phyloP scores from a whole-genome alignment of 257 asterid genomes.

The Cordia subcordata region DNA sequence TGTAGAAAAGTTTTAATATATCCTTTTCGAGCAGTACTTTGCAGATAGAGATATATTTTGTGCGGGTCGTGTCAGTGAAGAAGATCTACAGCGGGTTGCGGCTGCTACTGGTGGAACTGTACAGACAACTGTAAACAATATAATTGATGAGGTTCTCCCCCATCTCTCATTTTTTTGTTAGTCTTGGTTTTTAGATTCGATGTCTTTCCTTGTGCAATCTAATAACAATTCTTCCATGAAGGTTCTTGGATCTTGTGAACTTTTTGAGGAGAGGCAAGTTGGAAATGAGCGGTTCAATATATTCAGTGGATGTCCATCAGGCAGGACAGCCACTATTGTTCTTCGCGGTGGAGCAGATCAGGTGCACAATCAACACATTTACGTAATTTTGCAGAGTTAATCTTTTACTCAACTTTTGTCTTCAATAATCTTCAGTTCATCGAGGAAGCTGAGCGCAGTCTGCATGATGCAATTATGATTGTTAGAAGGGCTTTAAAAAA shows the following conservation, averaged over 20 bases:
- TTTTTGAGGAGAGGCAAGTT: conserved; percentile 90
- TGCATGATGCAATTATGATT: conserved; percentile 77
- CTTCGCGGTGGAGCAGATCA: conserved; percentile 99
- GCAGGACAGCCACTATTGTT: conserved; percentile 86
- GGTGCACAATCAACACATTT: conserved; percentile 32
- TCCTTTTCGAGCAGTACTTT: conserved; percentile 56
- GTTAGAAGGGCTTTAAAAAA: conserved; percentile 85
- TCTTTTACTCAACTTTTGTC: conserved; percentile 18
- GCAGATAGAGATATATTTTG: conserved; percentile 94
- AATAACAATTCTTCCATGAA: conserved; percentile 9
- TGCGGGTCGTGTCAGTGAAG: conserved; percentile 94
- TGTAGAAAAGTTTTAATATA: not conserved
- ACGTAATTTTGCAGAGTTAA: not conserved
- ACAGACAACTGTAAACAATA: conserved; percentile 85
- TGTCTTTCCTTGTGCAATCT: not conserved
- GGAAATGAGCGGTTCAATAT: conserved; percentile 94
- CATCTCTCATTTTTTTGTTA: not conserved
- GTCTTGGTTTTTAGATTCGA: not conserved
- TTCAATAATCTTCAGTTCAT: conserved; percentile 37
- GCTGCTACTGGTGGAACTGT: conserved; percentile 89
- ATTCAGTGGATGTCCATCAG: conserved; percentile 88
- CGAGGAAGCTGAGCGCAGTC: conserved; percentile 72
- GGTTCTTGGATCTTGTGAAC: conserved; percentile 81
- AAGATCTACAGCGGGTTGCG: conserved; percentile 81
- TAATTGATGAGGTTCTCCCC: conserved; percentile 69